Evolutionary conservation across 2,329 filamentous ascomycete species (phyloP), one percentile per base, ranked within the genome.

Genomic region (Botrytis pseudocinerea): DNA sequence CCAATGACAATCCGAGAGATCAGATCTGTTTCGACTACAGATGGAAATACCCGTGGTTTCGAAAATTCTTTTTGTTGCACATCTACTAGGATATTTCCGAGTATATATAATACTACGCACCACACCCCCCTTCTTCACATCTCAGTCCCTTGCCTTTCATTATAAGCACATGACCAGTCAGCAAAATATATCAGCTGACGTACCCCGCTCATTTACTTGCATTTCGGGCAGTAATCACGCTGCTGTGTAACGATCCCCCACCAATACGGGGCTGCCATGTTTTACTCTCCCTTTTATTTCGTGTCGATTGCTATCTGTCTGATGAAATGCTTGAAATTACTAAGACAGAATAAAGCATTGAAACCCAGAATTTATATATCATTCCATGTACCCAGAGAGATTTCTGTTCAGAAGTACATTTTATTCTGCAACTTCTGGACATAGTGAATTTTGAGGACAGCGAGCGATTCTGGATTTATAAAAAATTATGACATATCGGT

Each of bases 21-120:
- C 25, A 16, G 25, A n/a, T 51, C 1, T 0, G 2, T 51, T 16
- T 51, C 4, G 12, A 2, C 25, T 7, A n/a, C 7, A n/a, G 2
- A 51, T 51, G 22, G 12, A 7, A n/a, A 51, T 0, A 14, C 48
- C 4, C 48, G 12, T n/a, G 4, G 16, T n/a, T n/a, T 51, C 25
- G 25, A 12, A 14, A 51, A n/a, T n/a, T 12, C 5, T 12, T 16
- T n/a, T n/a, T 16, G 25, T 16, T 51, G 48, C 48, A 51, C 25
- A 4, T 9, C 10, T n/a, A 51, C 25, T 16, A 51, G 12, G 14
- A n/a, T 2, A 1, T n/a, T 51, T n/a, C 12, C 48, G 48, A 51
- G 12, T 51, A 16, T 7, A 51, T n/a, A 25, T 12, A 14, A 51
- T 25, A 51, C 20, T 46, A 46, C 7, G 20, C 22, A 22, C 18